A percentile compares a stretch with the other conserved stretches of the same genome.
phyloP scores from a whole-genome alignment of 371 early-diverging fungal species.

The Mortierella sp. region DNA sequence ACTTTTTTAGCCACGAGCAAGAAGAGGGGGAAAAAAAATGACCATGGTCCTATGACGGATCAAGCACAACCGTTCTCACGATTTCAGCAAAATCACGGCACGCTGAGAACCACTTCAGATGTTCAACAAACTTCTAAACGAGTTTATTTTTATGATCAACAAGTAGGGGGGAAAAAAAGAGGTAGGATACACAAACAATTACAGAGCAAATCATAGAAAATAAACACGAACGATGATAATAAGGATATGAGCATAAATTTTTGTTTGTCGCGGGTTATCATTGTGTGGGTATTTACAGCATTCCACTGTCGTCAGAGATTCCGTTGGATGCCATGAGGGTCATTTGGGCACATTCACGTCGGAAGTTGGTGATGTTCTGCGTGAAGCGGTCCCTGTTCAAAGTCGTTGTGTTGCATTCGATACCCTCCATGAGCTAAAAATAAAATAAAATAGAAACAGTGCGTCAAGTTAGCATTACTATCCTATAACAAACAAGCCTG shows the following conservation, averaged over 20 bases:
- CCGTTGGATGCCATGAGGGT: conserved; percentile 33
- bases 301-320: conserved; percentile 28
- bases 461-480: conserved; percentile 65
- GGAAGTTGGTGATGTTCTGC: conserved; percentile 80
- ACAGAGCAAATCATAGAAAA: neutral
- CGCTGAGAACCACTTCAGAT: too few species aligned
- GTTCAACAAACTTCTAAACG: too few species aligned
- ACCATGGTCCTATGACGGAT: too few species aligned
- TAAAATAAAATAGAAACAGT: neutral
- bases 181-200: neutral
- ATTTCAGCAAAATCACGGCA: too few species aligned
- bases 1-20: too few species aligned
- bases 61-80: too few species aligned
- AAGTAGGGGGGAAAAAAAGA: neutral
- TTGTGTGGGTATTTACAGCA: conserved; percentile 17
- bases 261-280: neutral
- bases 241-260: neutral
- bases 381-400: conserved; percentile 87
- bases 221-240: neutral
- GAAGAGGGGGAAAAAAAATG: too few species aligned
- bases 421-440: conserved; percentile 73
- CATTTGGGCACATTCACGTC: conserved; percentile 64
- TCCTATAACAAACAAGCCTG: conserved; percentile 72
- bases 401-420: conserved; percentile 71
- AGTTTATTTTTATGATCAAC: neutral